A percentile compares a stretch with the other conserved stretches of the same genome.
Conservation (phyloP, 768 basidiomycete species). For the Tricholoma bakamatsutake region DNA sequence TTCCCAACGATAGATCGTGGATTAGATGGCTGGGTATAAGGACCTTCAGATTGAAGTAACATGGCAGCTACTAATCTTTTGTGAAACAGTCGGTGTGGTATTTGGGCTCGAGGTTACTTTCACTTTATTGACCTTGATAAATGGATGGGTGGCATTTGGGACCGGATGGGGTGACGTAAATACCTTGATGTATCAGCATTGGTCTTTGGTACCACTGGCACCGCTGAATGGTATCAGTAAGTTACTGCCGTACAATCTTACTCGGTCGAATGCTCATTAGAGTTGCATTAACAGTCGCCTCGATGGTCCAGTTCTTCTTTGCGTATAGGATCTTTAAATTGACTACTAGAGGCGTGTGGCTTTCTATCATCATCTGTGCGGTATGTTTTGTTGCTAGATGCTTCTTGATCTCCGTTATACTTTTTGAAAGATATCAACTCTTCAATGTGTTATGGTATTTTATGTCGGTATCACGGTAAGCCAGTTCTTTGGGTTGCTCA, state of each 20-base stretch:
- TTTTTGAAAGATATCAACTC: not conserved
- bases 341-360: not conserved
- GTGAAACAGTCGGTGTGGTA: not conserved
- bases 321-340: not conserved
- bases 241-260: not conserved
- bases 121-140: not conserved
- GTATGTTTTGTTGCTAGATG: not conserved
- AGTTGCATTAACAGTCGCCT: not conserved
- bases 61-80: not conserved
- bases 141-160: not conserved
- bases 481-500: not conserved
- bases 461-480: not conserved
- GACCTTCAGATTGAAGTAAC: not conserved
- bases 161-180: not conserved
- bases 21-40: not conserved
- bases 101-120: not conserved
- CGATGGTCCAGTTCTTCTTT: not conserved
- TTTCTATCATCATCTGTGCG: not conserved
- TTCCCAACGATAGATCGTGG: not conserved
- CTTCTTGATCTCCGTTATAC: not conserved
- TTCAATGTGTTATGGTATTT: not conserved
- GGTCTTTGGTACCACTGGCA: not conserved
- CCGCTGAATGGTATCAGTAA: not conserved
- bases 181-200: not conserved
- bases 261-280: not conserved